phyloP scores from a whole-genome alignment of 2,329 filamentous ascomycete species.

The Dactylellina sp. region DNA sequence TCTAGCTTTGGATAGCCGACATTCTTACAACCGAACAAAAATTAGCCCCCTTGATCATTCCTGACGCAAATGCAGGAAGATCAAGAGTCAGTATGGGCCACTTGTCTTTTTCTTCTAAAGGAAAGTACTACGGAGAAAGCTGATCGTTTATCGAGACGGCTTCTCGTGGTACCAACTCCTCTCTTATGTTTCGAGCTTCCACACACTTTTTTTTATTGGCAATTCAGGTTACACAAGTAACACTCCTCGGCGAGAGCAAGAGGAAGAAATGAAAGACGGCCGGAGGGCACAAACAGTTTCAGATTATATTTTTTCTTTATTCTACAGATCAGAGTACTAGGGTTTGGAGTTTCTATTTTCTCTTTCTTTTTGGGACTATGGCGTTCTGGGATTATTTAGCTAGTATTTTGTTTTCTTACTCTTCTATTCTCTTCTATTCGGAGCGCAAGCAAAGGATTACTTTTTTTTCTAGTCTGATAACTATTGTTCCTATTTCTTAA shows the following conservation, averaged over 20 bases:
- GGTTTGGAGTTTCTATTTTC: conserved; percentile 8
- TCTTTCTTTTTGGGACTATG: not conserved
- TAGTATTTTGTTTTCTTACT: not conserved
- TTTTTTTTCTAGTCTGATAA: too few species aligned
- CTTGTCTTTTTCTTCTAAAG: conserved; percentile 1
- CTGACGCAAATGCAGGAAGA: not conserved
- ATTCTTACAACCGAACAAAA: too few species aligned
- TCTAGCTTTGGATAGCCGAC: not conserved
- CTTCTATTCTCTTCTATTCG: not conserved
- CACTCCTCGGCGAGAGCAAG: not conserved
- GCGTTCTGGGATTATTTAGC: not conserved
- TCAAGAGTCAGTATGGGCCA: not conserved
- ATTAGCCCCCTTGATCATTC: not conserved
- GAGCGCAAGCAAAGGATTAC: too few species aligned
- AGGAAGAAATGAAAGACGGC: not conserved
- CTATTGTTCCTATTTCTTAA: not conserved
- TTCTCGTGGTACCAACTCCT: not conserved
- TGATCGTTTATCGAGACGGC: not conserved
- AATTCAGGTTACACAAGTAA: conserved; percentile 7
- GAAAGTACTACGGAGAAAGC: not conserved
- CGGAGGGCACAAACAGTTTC: conserved; percentile 6
- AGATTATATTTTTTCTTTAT: not conserved
- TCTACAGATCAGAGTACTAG: conserved; percentile 1
- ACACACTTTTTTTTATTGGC: not conserved
- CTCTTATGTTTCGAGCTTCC: not conserved